Evolutionary conservation across 2,329 filamentous ascomycete species (phyloP).

Genomic region (Fusarium sterilihyphosum): DNA sequence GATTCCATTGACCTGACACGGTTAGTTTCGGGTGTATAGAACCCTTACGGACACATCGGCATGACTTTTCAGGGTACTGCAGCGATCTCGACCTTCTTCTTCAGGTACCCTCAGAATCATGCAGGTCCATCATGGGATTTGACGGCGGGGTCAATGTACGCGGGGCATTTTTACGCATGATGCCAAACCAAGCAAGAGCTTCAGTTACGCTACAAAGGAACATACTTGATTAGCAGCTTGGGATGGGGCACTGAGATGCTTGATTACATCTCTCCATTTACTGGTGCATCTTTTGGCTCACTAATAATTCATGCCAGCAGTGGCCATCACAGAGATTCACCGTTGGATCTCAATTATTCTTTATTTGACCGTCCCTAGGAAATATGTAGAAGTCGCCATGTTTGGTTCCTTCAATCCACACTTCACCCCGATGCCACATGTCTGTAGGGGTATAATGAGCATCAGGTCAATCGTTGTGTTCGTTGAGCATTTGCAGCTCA

Average conservation of each 20-base stretch:
- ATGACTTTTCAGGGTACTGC: background rate
- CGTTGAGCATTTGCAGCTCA: background rate
- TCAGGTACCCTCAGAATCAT: background rate
- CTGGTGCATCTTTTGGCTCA: background rate
- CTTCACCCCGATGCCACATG: background rate
- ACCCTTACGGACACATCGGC: background rate
- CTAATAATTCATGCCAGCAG: background rate
- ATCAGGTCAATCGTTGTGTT: background rate
- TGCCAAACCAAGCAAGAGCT: slow-evolving; percentile 1
- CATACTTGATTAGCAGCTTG: background rate
- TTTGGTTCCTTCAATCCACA: background rate
- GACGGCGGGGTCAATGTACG: slow-evolving; percentile 9
- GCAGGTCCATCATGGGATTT: slow-evolving; percentile 12
- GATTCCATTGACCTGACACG: slow-evolving; percentile 13
- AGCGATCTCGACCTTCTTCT: background rate
- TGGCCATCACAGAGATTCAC: background rate
- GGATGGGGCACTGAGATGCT: too few species aligned
- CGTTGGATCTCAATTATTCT: slow-evolving; percentile 6
- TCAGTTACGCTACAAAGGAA: background rate
- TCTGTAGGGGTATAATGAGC: slow-evolving; percentile 22
- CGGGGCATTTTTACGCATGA: background rate
- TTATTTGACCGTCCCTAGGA: slow-evolving; percentile 7
- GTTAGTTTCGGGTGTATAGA: background rate
- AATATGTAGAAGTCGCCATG: background rate
- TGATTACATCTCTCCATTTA: background rate